Percentiles rank a stretch among this genome's conserved stretches.
phyloP scores from a whole-genome alignment of 2,329 filamentous ascomycete genomes.

The Apiospora koreana region DNA sequence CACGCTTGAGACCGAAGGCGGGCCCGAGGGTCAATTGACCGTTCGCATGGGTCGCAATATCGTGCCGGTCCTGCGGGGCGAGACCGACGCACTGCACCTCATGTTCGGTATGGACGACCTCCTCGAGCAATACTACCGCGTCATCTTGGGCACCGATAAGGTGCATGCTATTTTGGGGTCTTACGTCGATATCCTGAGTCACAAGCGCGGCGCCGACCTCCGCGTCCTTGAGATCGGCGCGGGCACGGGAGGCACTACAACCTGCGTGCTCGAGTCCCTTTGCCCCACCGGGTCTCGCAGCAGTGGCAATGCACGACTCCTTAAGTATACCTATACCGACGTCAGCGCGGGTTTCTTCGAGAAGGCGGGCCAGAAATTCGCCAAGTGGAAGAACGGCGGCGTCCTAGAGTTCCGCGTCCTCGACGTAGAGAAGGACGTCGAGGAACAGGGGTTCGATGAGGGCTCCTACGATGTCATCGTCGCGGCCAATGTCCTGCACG shows the following conservation, averaged over 20 bases:
- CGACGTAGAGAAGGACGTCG: conserved; percentile 28
- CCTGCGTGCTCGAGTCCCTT: conserved; percentile 36
- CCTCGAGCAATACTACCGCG: conserved; percentile 11
- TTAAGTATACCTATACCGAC: conserved; percentile 47
- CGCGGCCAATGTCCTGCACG: conserved; percentile 34
- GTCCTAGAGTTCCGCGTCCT: conserved; percentile 33
- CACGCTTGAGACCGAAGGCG: not conserved
- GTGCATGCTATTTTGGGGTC: conserved; percentile 26
- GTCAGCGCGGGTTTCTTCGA: conserved; percentile 40
- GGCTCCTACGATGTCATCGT: conserved; percentile 32
- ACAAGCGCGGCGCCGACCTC: conserved; percentile 30
- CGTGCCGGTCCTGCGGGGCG: not conserved
- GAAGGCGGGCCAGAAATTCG: conserved; percentile 32
- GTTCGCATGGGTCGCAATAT: conserved; percentile 9
- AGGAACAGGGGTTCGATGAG: conserved; percentile 29
- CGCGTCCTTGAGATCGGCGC: conserved; percentile 42
- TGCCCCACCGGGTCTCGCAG: conserved; percentile 16
- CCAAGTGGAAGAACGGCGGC: conserved; percentile 23
- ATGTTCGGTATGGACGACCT: conserved; percentile 12
- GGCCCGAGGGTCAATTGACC: not conserved
- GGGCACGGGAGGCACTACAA: conserved; percentile 44
- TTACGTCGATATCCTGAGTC: conserved; percentile 27
- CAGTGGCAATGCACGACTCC: conserved; percentile 29
- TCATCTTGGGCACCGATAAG: conserved; percentile 9
- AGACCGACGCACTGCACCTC: not conserved